Conservation (phyloP, 2,329 filamentous ascomycete species). For the Venturia effusa region DNA sequence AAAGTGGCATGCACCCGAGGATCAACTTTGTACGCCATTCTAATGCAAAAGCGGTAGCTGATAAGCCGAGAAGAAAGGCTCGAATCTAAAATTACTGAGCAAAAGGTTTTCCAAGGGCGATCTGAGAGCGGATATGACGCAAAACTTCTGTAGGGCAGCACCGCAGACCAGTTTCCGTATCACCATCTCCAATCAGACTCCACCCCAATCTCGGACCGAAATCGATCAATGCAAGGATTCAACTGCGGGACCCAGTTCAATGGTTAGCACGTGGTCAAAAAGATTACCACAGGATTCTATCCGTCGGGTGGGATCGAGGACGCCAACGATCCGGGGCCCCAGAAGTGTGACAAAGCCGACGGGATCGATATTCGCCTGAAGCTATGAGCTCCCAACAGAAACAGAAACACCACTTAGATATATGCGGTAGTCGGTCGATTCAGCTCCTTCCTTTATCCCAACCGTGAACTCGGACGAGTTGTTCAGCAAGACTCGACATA, state of each 20-base stretch:
- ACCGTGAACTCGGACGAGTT: slow-evolving; percentile 41
- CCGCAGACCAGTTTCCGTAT: neutral
- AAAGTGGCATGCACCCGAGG: neutral
- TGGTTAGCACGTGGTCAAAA: slow-evolving; percentile 22
- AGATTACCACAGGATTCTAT: slow-evolving; percentile 64
- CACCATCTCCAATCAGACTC: neutral
- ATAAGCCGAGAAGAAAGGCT: neutral
- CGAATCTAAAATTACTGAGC: neutral
- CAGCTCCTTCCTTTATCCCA: slow-evolving; percentile 31
- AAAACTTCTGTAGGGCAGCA: neutral
- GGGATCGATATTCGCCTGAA: slow-evolving; percentile 57
- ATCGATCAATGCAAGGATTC: neutral
- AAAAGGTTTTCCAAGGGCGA: neutral
- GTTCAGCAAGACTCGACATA: slow-evolving; percentile 26
- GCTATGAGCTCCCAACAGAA: slow-evolving; percentile 38
- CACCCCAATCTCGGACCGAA: neutral
- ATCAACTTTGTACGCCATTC: neutral
- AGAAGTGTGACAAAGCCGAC: slow-evolving; percentile 63
- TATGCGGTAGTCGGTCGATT: slow-evolving; percentile 60
- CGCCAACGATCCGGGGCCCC: slow-evolving; percentile 56
- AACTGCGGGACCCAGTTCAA: too few relatives aligned
- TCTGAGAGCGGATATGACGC: neutral
- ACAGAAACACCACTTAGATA: slow-evolving; percentile 64
- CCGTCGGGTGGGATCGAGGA: slow-evolving; percentile 67
- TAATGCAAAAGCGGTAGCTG: neutral